These are phyloP conservation scores for Carex pumila DNA, from an alignment of 176 grass and related monocot genomes.

Conservation along the genomic window DNA sequence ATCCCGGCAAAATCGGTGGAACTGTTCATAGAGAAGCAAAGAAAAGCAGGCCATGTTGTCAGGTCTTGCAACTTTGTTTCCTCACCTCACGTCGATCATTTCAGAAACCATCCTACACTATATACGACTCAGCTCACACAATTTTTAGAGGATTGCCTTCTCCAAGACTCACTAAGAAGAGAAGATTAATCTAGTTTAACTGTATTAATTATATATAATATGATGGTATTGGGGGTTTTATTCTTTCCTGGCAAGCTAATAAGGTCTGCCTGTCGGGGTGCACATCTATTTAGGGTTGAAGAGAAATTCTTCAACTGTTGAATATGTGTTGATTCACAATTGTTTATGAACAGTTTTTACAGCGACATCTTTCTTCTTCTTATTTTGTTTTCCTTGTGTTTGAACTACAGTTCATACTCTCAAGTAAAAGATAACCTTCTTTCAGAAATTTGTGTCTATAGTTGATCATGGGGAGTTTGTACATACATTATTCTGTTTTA, in stretches of 20 bases:
- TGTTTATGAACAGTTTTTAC: background rate
- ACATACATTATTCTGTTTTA: background rate
- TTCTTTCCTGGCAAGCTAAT: constrained; percentile 33
- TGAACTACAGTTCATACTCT: background rate
- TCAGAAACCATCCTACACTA: constrained; percentile 58
- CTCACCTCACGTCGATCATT: constrained; percentile 81
- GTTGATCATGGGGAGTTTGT: background rate
- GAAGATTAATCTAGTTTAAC: background rate
- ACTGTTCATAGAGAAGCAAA: constrained; percentile 59
- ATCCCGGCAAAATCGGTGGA: constrained; percentile 83
- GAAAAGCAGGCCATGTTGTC: constrained; percentile 41
- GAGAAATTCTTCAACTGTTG: background rate
- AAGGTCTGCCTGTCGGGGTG: constrained; percentile 9
- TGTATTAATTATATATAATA: background rate
- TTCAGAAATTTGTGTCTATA: background rate
- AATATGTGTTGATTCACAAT: background rate
- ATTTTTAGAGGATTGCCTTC: constrained; percentile 65
- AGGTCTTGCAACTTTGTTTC: constrained; percentile 69
- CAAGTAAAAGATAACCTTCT: background rate
- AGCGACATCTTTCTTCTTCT: background rate
- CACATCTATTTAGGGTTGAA: background rate
- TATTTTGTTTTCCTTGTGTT: background rate
- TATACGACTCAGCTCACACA: constrained; percentile 53
- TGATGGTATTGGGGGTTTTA: background rate
- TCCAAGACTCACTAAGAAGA: constrained; percentile 7